These are phyloP conservation scores for Opeltia flavorubescens DNA, from an alignment of 495 filamentous ascomycete genomes.

Conservation along the genomic window DNA sequence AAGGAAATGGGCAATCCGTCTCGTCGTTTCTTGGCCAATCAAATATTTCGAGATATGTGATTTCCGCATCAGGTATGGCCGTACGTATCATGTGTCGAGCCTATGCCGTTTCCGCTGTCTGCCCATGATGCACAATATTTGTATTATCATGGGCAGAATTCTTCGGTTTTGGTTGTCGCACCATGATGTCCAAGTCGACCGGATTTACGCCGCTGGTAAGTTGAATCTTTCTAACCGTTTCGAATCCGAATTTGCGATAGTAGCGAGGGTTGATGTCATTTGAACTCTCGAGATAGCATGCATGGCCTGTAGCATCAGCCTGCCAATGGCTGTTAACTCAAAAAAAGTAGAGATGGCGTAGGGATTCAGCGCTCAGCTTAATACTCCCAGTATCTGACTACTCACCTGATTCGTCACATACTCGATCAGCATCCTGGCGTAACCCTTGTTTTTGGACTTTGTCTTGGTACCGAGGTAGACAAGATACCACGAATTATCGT, in stretches of 20 bases:
- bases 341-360: constrained; percentile 3
- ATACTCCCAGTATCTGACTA: constrained; percentile 7
- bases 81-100: not conserved
- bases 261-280: constrained; percentile 48
- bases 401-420: constrained; percentile 46
- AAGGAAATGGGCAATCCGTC: too few relatives aligned
- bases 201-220: constrained; percentile 43
- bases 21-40: too few relatives aligned
- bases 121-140: not conserved
- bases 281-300: constrained; percentile 65
- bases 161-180: constrained; percentile 41
- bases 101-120: not conserved
- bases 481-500: constrained; percentile 54
- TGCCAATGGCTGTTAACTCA: constrained; percentile 17
- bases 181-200: constrained; percentile 64
- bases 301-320: constrained; percentile 49
- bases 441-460: constrained; percentile 49
- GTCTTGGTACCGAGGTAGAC: constrained; percentile 67
- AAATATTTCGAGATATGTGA: not conserved
- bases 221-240: constrained; percentile 39
- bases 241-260: constrained; percentile 60
- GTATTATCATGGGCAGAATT: not conserved
- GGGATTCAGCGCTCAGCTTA: not conserved
- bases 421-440: constrained; percentile 52
- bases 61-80: not conserved